Evolutionary conservation across 495 filamentous ascomycete species (phyloP).

Genomic region (Hypoxylon intermedium): DNA sequence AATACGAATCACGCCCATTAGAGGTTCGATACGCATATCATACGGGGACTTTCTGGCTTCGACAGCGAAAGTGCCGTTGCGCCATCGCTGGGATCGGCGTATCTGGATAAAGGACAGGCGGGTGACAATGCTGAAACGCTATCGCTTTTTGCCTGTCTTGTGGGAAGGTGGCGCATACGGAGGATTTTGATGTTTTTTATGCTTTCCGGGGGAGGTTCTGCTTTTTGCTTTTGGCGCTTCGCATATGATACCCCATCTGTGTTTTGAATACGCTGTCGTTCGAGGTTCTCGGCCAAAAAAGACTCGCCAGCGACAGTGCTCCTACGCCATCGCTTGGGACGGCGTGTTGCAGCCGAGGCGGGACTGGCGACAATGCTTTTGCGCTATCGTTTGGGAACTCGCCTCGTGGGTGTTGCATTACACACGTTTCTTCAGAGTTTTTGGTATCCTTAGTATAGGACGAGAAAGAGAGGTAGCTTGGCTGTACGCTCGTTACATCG

Average conservation of each 20-base stretch:
- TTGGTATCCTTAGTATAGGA: conserved; percentile 13
- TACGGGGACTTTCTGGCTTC: conserved; percentile 37
- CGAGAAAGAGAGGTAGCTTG: conserved; percentile 22
- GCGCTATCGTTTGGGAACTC: conserved; percentile 59
- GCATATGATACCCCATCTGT: conserved; percentile 66
- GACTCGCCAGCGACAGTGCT: conserved; percentile 64
- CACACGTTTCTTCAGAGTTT: conserved; percentile 45
- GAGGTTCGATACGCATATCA: conserved; percentile 32
- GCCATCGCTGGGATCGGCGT: conserved; percentile 50
- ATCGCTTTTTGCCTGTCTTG: conserved; percentile 41
- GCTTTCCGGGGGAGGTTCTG: conserved; percentile 10
- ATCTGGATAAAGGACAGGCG: conserved; percentile 29
- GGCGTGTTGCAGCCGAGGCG: conserved; percentile 60
- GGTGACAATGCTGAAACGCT: conserved; percentile 55
- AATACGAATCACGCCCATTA: conserved; percentile 28
- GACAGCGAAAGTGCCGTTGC: conserved; percentile 53
- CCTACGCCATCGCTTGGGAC: conserved; percentile 65
- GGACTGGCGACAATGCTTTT: conserved; percentile 59
- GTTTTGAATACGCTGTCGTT: conserved; percentile 58
- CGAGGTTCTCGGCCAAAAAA: conserved; percentile 39
- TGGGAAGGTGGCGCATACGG: conserved; percentile 27
- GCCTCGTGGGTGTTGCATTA: conserved; percentile 60
- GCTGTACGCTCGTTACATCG: conserved; percentile 32
- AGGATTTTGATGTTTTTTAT: conserved; percentile 23
- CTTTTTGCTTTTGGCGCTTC: conserved; percentile 36